Base-by-base conservation (phyloP, 2,329 filamentous ascomycete species). In the Colletotrichum sp. region DNA sequence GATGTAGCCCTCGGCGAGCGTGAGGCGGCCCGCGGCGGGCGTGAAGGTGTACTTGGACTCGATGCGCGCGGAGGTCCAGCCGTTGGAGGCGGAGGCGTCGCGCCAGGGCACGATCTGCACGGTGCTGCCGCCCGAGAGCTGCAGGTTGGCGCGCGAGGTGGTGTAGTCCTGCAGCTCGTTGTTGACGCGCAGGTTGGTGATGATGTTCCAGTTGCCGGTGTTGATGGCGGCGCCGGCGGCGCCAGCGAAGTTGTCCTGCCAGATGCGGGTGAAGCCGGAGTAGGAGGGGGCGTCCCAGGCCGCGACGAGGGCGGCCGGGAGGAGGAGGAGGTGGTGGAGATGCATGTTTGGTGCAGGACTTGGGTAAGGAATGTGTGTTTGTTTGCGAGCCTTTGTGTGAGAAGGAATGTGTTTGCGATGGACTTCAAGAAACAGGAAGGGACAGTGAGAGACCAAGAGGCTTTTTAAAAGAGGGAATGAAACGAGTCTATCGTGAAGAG, bases 51-150 rank as follows among this genome's bases (percentile, higher is more conserved):
- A 86, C 75, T 82, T 86, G 77, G 85, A 86, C 82, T 90, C 89
- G 79, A 90, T 81, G 29, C 89, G 86, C 15, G 86, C 88, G 8
- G 88, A 90, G 0, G 88, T 89, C 89, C 89, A 90, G 19, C 83
- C 78, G 7, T 85, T 84, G 13, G 81, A 79, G 65, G 80, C 68
- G 55, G 85, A 78, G 65, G 80, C 68, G 57, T 85, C 82, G 70
- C 82, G 81, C 79, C 85, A 86, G 15, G 89, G 89, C 1, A 90
- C 85, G 69, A 91, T 83, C 81, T 90, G 89, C 15, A 91, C 82
- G 0, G 89, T 90, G n/a, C 83, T 78, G 55, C 87, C 89, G 13
- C 89, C 89, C 9, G 87, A 88, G 63, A 89, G 84, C 80, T 91
- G 89, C 22, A 89, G 82, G 82, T 90, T 89, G 74, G 81, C 78